Evolutionary conservation across 495 filamentous ascomycete genomes (phyloP), one percentile per base, ranked within the genome.

Genomic region (Platismatia glauca): DNA sequence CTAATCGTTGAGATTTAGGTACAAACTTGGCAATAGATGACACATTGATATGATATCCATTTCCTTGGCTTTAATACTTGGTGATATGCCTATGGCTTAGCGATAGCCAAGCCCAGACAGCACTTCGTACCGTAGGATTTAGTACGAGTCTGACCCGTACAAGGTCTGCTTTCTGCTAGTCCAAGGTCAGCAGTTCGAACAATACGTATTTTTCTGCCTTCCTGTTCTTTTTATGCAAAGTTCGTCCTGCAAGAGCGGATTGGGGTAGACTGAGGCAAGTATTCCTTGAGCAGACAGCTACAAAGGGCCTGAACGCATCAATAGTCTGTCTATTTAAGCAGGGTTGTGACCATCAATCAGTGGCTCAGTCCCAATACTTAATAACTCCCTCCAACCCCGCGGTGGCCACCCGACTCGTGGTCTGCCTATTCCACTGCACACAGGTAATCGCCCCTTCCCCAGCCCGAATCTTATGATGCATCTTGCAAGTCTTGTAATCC

Each of bases 401-500:
- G 41, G 92, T 95, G 41, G 87, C 90, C 27, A 97, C 86, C 77
- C 96, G 95, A 71, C 87, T 91, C 9, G 86, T 93, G 79, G 97
- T 95, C 77, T 96, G 88, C 38, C 91, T 90, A 76, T 96, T 91
- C 92, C 92, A 98, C 73, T 88, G 86, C 55, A 90, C 77, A 67
- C 85, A 89, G 56, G 89, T 89, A 50, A 96, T 82, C 18, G 93
- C 83, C 8, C 86, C 85, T 52, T 89, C 80, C 59, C 86, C 83
- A 4, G 90, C 91, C 73, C 87, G 78, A 59, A 98, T 83, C 83
- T 97, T 97, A 74, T 94, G 89, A 74, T 88, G 96, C 89, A 98
- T 90, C 76, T 96, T 97, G 69, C 92, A 91, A 43, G 90, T 96
- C 84, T 97, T 98, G 85, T 89, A 97, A 73, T 97, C 93, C 92